Evolutionary conservation across 805 yeast genomes (phyloP).

Genomic region (Debaryomyces prosopidis): DNA sequence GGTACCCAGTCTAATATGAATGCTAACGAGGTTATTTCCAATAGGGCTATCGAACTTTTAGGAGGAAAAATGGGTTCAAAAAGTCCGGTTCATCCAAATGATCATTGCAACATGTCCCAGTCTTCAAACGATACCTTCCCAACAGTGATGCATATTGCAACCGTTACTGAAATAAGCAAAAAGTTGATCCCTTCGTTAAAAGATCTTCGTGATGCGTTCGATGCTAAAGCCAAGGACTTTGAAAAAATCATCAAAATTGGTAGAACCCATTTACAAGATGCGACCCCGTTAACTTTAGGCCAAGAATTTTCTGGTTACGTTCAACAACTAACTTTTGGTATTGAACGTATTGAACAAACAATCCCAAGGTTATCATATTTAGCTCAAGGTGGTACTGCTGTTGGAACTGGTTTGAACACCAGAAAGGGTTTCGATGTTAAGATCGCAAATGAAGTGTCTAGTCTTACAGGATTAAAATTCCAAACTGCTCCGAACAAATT

Average conservation of each 20-base stretch:
- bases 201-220: constrained; percentile 33
- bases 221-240: constrained; percentile 31
- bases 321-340: constrained; percentile 36
- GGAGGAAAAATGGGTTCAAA: constrained; percentile 39
- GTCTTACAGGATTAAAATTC: constrained; percentile 32
- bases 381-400: constrained; percentile 45
- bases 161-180: constrained; percentile 33
- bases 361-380: constrained; percentile 33
- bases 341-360: constrained; percentile 31
- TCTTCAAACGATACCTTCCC: constrained; percentile 42
- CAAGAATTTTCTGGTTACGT: constrained; percentile 42
- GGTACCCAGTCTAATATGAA: constrained; percentile 43
- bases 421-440: constrained; percentile 36
- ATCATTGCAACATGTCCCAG: constrained; percentile 42
- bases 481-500: constrained; percentile 42
- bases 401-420: constrained; percentile 43
- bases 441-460: constrained; percentile 34
- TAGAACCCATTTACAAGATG: constrained; percentile 43
- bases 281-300: constrained; percentile 42
- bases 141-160: constrained; percentile 43
- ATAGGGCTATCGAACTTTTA: constrained; percentile 40
- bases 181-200: constrained; percentile 32
- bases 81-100: constrained; percentile 41
- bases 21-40: constrained; percentile 41
- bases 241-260: constrained; percentile 38